Evolutionary conservation across 2,329 filamentous ascomycete species (phyloP).

Genomic region (Claviceps spartinae): DNA sequence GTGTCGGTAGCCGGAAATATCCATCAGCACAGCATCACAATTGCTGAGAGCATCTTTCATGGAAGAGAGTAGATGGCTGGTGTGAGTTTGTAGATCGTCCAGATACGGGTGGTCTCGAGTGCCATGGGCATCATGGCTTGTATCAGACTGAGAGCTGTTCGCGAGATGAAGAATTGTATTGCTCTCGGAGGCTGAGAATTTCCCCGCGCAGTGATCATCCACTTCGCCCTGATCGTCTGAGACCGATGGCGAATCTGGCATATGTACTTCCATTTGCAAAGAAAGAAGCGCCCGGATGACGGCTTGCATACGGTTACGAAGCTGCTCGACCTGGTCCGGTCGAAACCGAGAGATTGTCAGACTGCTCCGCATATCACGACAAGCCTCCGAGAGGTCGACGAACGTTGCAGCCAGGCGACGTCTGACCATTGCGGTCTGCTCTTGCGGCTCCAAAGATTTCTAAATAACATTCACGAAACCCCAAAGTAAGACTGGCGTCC

Average conservation of each 20-base stretch:
- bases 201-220: slow-evolving; percentile 4
- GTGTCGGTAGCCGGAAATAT: slow-evolving; percentile 35
- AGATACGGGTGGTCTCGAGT: background rate
- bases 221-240: slow-evolving; percentile 7
- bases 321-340: slow-evolving; percentile 32
- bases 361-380: slow-evolving; percentile 42
- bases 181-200: background rate
- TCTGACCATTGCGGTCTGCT: slow-evolving; percentile 19
- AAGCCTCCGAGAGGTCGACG: slow-evolving; percentile 40
- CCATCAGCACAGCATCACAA: slow-evolving; percentile 41
- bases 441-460: slow-evolving; percentile 20
- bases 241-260: slow-evolving; percentile 24
- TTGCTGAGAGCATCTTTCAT: slow-evolving; percentile 30
- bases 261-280: slow-evolving; percentile 32
- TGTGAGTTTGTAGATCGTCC: slow-evolving; percentile 29
- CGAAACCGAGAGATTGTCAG: slow-evolving; percentile 40
- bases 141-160: background rate
- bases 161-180: background rate
- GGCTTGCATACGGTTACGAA: slow-evolving; percentile 42
- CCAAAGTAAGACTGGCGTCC: background rate
- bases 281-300: slow-evolving; percentile 40
- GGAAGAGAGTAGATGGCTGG: slow-evolving; percentile 29
- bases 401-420: slow-evolving; percentile 36
- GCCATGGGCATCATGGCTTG: background rate
- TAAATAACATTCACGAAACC: slow-evolving; percentile 4